These are phyloP conservation scores for Teunomyces stri DNA, from an alignment of 805 yeast species.

Conservation along the genomic window DNA sequence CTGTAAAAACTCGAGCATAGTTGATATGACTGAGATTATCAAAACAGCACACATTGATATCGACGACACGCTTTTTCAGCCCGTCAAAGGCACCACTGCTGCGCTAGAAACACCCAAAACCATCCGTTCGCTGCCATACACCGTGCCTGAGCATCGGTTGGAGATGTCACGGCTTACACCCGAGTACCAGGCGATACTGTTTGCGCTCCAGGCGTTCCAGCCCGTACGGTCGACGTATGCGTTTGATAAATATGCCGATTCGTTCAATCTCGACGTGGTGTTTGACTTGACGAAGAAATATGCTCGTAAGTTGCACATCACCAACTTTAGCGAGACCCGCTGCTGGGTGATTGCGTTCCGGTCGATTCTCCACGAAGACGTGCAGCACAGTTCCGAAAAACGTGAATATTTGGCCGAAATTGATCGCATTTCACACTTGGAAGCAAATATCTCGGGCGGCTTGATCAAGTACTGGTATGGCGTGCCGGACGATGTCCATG, in stretches of 20 bases:
- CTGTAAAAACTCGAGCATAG: neutral
- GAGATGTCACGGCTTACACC: conserved; percentile 19
- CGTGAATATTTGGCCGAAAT: conserved; percentile 24
- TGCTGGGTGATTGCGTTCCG: conserved; percentile 35
- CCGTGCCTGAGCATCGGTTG: conserved; percentile 23
- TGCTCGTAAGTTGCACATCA: conserved; percentile 8
- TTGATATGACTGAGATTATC: neutral
- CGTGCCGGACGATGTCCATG: conserved; percentile 27
- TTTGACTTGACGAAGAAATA: conserved; percentile 14
- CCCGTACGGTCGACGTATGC: conserved; percentile 21
- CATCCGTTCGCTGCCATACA: conserved; percentile 31
- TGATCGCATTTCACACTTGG: conserved; percentile 32
- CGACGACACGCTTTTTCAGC: conserved; percentile 14
- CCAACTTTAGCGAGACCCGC: conserved; percentile 11
- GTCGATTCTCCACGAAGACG: conserved; percentile 26
- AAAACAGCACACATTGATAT: conserved; percentile 10
- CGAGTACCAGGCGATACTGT: conserved; percentile 22
- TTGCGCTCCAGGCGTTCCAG: conserved; percentile 28
- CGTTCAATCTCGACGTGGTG: conserved; percentile 28
- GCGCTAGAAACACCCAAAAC: neutral
- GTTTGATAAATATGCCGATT: conserved; percentile 16
- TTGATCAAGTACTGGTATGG: conserved; percentile 41
- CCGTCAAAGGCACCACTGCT: conserved; percentile 9
- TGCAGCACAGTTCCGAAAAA: conserved; percentile 20
- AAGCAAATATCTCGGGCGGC: conserved; percentile 37